Percentiles rank a stretch among this genome's conserved stretches.
Evolutionary conservation across 352 stramenopile genomes (phyloP).

Genomic region (Phytophthora meadii): DNA sequence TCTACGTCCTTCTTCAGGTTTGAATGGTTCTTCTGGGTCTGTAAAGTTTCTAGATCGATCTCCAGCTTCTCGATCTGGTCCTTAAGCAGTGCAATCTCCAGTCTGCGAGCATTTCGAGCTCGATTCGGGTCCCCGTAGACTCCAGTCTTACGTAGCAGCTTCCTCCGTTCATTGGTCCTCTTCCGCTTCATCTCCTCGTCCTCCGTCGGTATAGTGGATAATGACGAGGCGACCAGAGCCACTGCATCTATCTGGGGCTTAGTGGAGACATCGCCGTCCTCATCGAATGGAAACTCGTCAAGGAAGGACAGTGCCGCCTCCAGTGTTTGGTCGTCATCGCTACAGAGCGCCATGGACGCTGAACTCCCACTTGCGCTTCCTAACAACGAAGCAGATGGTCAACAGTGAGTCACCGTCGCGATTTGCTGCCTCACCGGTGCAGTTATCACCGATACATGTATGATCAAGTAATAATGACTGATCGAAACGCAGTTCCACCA

Average conservation of each 20-base stretch:
- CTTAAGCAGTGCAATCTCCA: slow-evolving; percentile 50
- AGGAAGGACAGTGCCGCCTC: slow-evolving; percentile 33
- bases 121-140: slow-evolving; percentile 43
- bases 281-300: slow-evolving; percentile 11
- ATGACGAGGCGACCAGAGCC: background rate
- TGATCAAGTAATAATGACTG: too few species aligned
- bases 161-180: slow-evolving; percentile 27
- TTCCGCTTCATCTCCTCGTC: slow-evolving; percentile 9
- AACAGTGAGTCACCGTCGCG: background rate
- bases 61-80: slow-evolving; percentile 42
- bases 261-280: background rate
- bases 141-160: slow-evolving; percentile 20
- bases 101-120: slow-evolving; percentile 36
- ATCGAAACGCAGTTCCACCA: background rate
- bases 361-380: background rate
- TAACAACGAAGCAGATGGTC: background rate
- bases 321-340: slow-evolving; percentile 15
- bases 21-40: slow-evolving; percentile 4
- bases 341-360: background rate
- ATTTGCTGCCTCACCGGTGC: background rate
- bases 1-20: background rate
- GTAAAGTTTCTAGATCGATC: slow-evolving; percentile 29
- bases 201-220: slow-evolving; percentile 2
- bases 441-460: too few species aligned
- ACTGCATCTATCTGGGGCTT: background rate